Evolutionary conservation across 306 rosid genomes (phyloP).

Genomic region (Castanospermum australe): DNA sequence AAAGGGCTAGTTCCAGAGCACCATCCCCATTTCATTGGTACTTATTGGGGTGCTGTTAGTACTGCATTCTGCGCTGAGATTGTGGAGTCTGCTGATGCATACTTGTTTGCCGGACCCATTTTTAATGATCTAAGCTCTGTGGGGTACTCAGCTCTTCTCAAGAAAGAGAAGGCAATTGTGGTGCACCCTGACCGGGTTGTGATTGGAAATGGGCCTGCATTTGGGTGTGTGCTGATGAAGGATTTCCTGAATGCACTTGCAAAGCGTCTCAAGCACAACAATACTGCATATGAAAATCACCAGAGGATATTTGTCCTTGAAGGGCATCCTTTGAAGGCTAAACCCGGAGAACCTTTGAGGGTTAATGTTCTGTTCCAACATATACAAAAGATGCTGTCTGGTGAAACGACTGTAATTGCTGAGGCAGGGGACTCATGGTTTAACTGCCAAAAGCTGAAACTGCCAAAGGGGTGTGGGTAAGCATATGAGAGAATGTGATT

Average conservation of each 20-base stretch:
- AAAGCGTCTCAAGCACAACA: no score
- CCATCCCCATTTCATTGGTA: constrained; percentile 81
- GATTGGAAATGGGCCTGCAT: constrained; percentile 47
- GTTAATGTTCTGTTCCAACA: no score
- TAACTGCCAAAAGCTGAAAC: constrained; percentile 81
- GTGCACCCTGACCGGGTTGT: constrained; percentile 59
- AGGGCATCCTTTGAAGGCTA: no score
- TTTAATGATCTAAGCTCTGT: constrained; percentile 62
- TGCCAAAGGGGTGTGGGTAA: constrained; percentile 87
- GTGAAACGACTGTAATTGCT: constrained; percentile 53
- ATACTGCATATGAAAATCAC: no score
- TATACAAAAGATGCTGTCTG: no score
- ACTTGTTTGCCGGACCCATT: constrained; percentile 60
- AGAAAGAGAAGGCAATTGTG: constrained; percentile 60
- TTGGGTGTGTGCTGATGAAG: no score
- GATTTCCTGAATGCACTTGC: no score
- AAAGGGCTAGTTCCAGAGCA: constrained; percentile 82
- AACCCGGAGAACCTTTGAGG: no score
- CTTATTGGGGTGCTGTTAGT: constrained; percentile 84
- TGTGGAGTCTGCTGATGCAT: constrained; percentile 71
- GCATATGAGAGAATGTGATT: background rate
- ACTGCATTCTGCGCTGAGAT: constrained; percentile 64
- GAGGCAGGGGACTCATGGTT: constrained; percentile 98
- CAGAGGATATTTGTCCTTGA: background rate
- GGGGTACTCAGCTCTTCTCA: constrained; percentile 60